A percentile compares a stretch with the other conserved stretches of the same genome.
Evolutionary conservation across 2,329 filamentous ascomycete genomes (phyloP).

Genomic region (Colletotrichum ledebouriae): DNA sequence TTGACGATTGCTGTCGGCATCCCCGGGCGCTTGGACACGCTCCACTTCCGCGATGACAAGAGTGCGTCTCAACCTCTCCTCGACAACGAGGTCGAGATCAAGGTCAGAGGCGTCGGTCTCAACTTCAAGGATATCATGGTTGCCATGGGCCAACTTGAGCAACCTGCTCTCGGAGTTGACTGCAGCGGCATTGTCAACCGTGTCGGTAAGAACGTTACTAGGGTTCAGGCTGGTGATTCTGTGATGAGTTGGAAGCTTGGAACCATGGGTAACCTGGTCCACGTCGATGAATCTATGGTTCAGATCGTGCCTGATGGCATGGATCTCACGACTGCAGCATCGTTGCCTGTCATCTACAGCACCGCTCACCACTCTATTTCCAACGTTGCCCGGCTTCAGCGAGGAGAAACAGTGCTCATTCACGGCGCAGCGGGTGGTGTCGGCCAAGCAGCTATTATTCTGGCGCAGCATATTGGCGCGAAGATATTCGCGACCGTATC

Average conservation of each 20-base stretch:
- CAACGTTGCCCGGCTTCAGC: no score
- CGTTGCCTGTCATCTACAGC: no score
- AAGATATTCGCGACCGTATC: slow-evolving; percentile 49
- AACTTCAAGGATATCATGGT: slow-evolving; percentile 26
- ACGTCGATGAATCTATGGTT: neutral
- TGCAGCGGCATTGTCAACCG: slow-evolving; percentile 10
- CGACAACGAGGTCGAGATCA: slow-evolving; percentile 9
- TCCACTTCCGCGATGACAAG: slow-evolving; percentile 9
- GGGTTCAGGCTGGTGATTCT: slow-evolving; percentile 2
- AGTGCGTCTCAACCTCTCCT: neutral
- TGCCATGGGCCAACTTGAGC: slow-evolving; percentile 10
- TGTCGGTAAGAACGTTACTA: neutral
- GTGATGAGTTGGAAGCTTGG: neutral
- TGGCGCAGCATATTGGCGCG: neutral
- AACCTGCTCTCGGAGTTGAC: slow-evolving; percentile 19
- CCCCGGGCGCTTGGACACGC: neutral
- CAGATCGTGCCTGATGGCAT: no score
- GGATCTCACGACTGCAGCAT: no score
- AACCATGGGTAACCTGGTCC: neutral
- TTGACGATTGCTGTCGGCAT: neutral
- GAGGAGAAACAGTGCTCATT: slow-evolving; percentile 20
- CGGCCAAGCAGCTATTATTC: neutral
- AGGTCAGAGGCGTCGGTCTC: slow-evolving; percentile 4
- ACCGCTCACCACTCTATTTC: no score
- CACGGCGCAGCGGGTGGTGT: slow-evolving; percentile 14